These are phyloP conservation scores for Apiotrichum sp. DNA, from an alignment of 1,284 basidiomycete genomes.

Conservation along the genomic window DNA sequence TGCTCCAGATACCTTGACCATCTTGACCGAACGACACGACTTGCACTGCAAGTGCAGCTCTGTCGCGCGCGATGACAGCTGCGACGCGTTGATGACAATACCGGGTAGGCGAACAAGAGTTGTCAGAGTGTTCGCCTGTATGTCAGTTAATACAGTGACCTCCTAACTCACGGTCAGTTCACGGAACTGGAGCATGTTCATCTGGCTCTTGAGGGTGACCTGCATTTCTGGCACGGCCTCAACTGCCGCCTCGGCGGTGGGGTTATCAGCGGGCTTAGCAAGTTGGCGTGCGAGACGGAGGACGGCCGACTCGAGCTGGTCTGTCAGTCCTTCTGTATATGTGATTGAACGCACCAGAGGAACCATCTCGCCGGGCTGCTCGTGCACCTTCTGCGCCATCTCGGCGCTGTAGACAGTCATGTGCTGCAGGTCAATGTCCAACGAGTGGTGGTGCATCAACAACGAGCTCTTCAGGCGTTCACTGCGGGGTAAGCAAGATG, in stretches of 20 bases:
- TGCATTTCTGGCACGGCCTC: slow-evolving; percentile 79
- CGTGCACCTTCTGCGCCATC: slow-evolving; percentile 82
- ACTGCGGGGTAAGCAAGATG: slow-evolving; percentile 47
- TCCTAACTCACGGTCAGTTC: slow-evolving; percentile 61
- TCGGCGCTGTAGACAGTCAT: slow-evolving; percentile 88
- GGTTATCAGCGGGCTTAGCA: slow-evolving; percentile 61
- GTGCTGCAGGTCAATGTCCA: slow-evolving; percentile 90
- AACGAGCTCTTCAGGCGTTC: slow-evolving; percentile 86
- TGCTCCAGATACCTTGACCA: slow-evolving; percentile 71
- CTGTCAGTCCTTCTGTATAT: background rate
- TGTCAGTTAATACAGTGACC: slow-evolving; percentile 5
- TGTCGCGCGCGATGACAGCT: slow-evolving; percentile 86
- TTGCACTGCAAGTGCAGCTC: slow-evolving; percentile 90
- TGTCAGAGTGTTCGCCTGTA: slow-evolving; percentile 79
- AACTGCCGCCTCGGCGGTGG: slow-evolving; percentile 22
- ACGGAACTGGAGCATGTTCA: slow-evolving; percentile 90
- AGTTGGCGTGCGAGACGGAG: slow-evolving; percentile 73
- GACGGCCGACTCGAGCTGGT: slow-evolving; percentile 80
- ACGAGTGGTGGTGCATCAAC: slow-evolving; percentile 79
- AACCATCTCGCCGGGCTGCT: slow-evolving; percentile 80
- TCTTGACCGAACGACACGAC: slow-evolving; percentile 76
- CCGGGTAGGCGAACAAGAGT: slow-evolving; percentile 94
- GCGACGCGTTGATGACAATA: slow-evolving; percentile 95
- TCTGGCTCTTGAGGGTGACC: slow-evolving; percentile 76
- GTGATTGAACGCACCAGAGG: slow-evolving; percentile 62